Percentiles rank a stretch among this genome's conserved stretches.
phyloP scores from a whole-genome alignment of 1,284 basidiomycete genomes.

The Cutaneotrichosporon cutaneum region DNA sequence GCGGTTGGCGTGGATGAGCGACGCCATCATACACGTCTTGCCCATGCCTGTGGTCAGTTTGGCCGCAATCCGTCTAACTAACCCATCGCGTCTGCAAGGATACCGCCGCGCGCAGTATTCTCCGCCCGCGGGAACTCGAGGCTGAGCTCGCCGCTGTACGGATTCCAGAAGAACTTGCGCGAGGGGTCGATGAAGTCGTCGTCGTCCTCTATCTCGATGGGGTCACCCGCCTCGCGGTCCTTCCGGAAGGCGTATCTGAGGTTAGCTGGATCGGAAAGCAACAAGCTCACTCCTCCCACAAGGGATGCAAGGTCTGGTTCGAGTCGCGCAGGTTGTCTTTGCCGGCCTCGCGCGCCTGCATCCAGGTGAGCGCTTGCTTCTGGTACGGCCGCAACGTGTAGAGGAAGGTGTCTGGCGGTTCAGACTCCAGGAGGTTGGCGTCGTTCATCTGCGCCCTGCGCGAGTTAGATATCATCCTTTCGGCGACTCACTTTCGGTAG shows the following conservation, averaged over 20 bases:
- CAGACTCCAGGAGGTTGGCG: constrained; percentile 71
- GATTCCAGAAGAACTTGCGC: constrained; percentile 72
- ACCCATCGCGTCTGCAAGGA: constrained; percentile 54
- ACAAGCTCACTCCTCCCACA: constrained; percentile 84
- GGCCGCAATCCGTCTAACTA: too few relatives aligned
- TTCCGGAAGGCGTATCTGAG: constrained; percentile 49
- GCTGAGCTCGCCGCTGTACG: constrained; percentile 92
- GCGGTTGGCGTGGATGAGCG: constrained; percentile 79
- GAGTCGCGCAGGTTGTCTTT: constrained; percentile 65
- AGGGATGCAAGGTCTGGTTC: constrained; percentile 74
- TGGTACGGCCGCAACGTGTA: constrained; percentile 84
- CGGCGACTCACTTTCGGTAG: constrained; percentile 65
- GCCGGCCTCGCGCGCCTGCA: constrained; percentile 81
- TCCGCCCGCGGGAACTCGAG: constrained; percentile 81
- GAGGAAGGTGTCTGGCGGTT: constrained; percentile 75
- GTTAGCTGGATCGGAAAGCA: neutral
- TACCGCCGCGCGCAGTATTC: constrained; percentile 68
- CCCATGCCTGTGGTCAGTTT: constrained; percentile 72
- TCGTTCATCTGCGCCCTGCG: constrained; percentile 82
- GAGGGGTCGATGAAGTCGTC: constrained; percentile 45
- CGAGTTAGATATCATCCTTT: constrained; percentile 21
- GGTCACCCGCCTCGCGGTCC: constrained; percentile 39
- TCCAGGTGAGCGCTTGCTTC: constrained; percentile 93
- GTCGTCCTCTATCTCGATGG: constrained; percentile 51
- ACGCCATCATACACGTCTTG: constrained; percentile 88